These are phyloP conservation scores for Retiboletus fuscus DNA, from an alignment of 1,284 basidiomycete genomes.

Conservation along the genomic window DNA sequence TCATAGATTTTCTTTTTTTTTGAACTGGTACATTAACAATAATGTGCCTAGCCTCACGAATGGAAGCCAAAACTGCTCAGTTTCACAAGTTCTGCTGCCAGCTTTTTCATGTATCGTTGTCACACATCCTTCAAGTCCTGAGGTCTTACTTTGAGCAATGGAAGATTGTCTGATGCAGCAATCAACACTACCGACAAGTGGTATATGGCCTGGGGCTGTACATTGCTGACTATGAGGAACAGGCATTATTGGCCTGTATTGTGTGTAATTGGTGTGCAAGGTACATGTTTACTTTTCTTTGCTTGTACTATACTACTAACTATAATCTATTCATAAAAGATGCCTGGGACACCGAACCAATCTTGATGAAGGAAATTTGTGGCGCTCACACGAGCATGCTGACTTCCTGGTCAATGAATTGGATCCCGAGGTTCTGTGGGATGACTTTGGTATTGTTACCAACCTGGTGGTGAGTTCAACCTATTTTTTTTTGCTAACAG, in stretches of 20 bases:
- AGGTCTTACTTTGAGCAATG: conserved; percentile 12
- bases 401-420: conserved; percentile 14
- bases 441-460: too few species aligned
- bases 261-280: conserved; percentile 33
- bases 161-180: neutral
- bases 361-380: conserved; percentile 21
- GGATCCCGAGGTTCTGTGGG: neutral
- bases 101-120: too few species aligned
- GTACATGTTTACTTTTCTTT: neutral
- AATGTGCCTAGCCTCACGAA: conserved; percentile 12
- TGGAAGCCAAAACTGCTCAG: conserved; percentile 12
- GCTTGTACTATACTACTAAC: neutral
- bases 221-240: conserved; percentile 36
- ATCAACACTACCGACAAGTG: conserved; percentile 17
- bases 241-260: conserved; percentile 30
- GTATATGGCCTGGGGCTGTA: too few species aligned
- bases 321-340: neutral
- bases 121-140: conserved; percentile 11
- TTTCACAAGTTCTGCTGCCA: conserved; percentile 24
- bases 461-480: too few species aligned
- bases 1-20: conserved; percentile 44
- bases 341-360: conserved; percentile 15
- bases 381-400: conserved; percentile 10
- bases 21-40: neutral
- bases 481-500: too few species aligned